Evolutionary conservation across 1,284 basidiomycete genomes (phyloP), one percentile per base, ranked within the genome.

Genomic region (Athelia psychrophila): DNA sequence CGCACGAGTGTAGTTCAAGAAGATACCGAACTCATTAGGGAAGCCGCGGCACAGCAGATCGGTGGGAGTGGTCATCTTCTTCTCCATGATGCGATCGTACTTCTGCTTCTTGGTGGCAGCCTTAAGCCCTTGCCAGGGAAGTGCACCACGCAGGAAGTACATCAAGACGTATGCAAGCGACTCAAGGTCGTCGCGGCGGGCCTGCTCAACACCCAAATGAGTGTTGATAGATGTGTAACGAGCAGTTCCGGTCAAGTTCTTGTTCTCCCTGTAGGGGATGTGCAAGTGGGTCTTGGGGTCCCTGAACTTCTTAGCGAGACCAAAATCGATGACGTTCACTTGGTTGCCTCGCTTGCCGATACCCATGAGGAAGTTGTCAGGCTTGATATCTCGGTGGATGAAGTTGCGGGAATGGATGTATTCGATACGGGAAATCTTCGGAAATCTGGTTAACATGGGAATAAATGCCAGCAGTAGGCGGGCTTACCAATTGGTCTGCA

Each of bases 201-300:
- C 92, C 72, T 98, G 95, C 74, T 98, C 91, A 51, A 98, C 95
- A 64, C 96, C 97, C 66, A 98, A 74, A 69, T 99, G 97, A 45
- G 96, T 99, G 78, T 99, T 99, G 80, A 99, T 98, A 24, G 95
- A 98, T 1, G 96, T 99, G 81, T 99, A 99, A 52, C 96, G 92
- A 56, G 96, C 97, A 22, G 97, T 99, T 58, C 97, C 97, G 1
- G 96, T 99, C 62, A 99, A 75, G 71, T 98, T 99, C 90, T 99
- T 98, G 84, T 99, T 98, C 86, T 99, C 97, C 64, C 96, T 84
- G 83, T 99, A 99, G 3, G 96, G 96, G 61, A 99, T 99, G 72
- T 99, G 97, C 44, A 98, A 83, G 71, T 99, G 96, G 51, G 97
- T 99, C 86, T 98, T 98, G 42, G 96, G 95, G 78, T 99, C 96